A percentile compares a stretch with the other conserved stretches of the same genome.
Evolutionary conservation across 305 asterid species (phyloP).

Genomic region (Fraxinus sp.): DNA sequence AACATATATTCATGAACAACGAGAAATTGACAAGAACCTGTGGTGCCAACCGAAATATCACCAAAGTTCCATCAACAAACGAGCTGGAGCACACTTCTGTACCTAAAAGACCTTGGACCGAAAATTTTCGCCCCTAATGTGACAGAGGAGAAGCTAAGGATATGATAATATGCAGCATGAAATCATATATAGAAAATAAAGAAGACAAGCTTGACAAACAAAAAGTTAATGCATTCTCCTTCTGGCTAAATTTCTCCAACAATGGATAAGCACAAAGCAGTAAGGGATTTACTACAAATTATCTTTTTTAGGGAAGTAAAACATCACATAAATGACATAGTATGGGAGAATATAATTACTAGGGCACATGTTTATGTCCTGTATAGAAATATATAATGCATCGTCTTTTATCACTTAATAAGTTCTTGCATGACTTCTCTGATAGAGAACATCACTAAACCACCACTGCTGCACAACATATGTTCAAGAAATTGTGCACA

Average conservation of each 20-base stretch:
- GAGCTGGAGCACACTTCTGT: conserved; percentile 56
- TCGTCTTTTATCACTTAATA: background rate
- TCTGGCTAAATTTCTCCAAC: conserved; percentile 15
- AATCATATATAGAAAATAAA: background rate
- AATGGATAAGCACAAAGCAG: background rate
- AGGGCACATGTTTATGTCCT: background rate
- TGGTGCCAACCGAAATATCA: conserved; percentile 97
- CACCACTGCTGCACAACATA: conserved; percentile 7
- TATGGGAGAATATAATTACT: background rate
- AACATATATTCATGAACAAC: conserved; percentile 18
- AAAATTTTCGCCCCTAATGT: conserved; percentile 81
- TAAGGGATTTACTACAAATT: background rate
- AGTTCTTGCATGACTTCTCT: background rate
- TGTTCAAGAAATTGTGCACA: conserved; percentile 5
- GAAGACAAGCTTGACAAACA: background rate
- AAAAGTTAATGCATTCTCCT: background rate
- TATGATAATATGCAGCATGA: conserved; percentile 19
- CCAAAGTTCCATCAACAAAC: conserved; percentile 75
- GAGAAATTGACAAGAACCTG: conserved; percentile 57
- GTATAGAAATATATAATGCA: background rate
- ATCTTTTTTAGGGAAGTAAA: background rate
- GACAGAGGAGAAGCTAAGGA: conserved; percentile 22
- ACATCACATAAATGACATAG: background rate
- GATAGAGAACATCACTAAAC: background rate
- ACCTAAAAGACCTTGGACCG: conserved; percentile 88